Base-by-base conservation (phyloP, 805 yeast genomes). In the Nakazawaea wickerhamii region DNA sequence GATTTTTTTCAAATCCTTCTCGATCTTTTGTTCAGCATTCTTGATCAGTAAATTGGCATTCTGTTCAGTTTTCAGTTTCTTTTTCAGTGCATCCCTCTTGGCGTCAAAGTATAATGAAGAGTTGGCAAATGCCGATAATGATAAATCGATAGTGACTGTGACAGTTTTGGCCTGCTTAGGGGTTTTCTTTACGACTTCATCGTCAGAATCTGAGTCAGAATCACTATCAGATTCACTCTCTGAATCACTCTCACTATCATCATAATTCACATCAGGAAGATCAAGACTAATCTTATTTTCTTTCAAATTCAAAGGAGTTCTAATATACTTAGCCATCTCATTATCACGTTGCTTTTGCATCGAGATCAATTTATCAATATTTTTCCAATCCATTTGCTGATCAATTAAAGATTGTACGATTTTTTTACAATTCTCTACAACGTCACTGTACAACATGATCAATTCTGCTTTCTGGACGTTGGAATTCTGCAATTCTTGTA, bases 381-480 rank as follows among this genome's bases (percentile, higher is more conserved):
- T 83, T 33, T 76, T 75, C 99, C 99, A 91, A 58, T 91, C 97
- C 87, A 88, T 86, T 49, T 86, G 90, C 55, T 86, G 93, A 43
- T 82, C 80, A 4, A 89, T 48, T 42, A 88, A 63, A 1, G 68
- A 64, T 45, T 81, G 83, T 4, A 91, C 84, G 2, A 84, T 81
- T 6, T 57, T 60, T 46, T 76, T 81, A 37, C 93, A 88, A 14
- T 76, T 75, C 38, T 84, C 93, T 4, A 90, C 88, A 20, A 76
- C 51, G 21, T 78, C 79, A 4, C 91, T 83, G 57, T 84, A 71
- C 28, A 71, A 64, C 47, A 85, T 82, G 22, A 91, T 79, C 4
- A 84, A 65, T 48, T 79, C 81, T 9, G 95, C 98, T 50, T 81
- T 84, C 43, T 67, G 66, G 48, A 73, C 75, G 52, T 85, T 85